Percentiles rank a stretch among this genome's conserved stretches.
Evolutionary conservation across 306 rosid species (phyloP).

Genomic region (Dryas octopetala): DNA sequence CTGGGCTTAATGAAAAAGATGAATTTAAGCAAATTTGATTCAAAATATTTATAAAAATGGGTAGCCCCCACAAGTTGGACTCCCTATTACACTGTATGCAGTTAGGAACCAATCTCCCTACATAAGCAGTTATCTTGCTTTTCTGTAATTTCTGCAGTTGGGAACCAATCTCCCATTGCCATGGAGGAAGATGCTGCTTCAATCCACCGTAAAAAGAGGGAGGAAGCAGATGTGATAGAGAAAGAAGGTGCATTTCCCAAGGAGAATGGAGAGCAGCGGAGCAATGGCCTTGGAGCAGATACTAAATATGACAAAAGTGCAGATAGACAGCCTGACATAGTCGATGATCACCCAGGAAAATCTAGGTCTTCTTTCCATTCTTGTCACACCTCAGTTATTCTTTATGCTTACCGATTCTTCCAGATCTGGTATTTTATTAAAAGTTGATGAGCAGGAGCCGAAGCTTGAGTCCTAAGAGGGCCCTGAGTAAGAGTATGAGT

Average conservation of each 20-base stretch:
- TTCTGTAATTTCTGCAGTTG: constrained; percentile 39
- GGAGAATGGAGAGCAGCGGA: constrained; percentile 68
- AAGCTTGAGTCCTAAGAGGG: constrained; percentile 87
- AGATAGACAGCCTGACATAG: constrained; percentile 71
- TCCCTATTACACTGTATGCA: constrained; percentile 13
- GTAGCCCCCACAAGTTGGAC: neutral
- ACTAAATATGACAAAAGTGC: constrained; percentile 58
- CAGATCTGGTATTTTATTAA: constrained; percentile 66
- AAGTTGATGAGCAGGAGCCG: constrained; percentile 92
- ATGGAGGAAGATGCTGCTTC: constrained; percentile 35
- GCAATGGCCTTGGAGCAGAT: constrained; percentile 61
- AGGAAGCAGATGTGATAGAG: constrained; percentile 38
- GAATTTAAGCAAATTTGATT: neutral
- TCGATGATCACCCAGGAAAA: constrained; percentile 83
- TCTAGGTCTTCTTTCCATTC: constrained; percentile 78
- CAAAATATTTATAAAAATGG: neutral
- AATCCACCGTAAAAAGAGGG: constrained; percentile 42
- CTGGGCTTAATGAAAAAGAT: neutral
- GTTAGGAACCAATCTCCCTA: constrained; percentile 43
- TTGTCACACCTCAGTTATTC: constrained; percentile 69
- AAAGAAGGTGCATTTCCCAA: constrained; percentile 41
- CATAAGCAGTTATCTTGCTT: neutral
- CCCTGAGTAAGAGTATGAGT: constrained; percentile 86
- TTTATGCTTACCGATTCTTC: constrained; percentile 59
- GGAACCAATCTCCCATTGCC: constrained; percentile 29